Percentiles rank a stretch among this genome's conserved stretches.
Evolutionary conservation across 345 rosid genomes (phyloP).

Genomic region (Odontarrhena argentea): DNA sequence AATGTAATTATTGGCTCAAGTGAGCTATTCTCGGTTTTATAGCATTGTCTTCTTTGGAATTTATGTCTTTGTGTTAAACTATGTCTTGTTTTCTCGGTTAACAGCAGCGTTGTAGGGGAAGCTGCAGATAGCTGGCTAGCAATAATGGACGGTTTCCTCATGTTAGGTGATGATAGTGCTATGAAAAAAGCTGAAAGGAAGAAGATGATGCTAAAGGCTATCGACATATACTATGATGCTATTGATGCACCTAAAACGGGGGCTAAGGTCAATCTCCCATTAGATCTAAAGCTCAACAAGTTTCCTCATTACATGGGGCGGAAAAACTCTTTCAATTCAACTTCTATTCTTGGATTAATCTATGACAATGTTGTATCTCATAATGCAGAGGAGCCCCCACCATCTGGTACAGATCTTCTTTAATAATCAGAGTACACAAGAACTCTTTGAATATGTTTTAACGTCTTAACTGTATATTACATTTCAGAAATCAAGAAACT

Average conservation of each 20-base stretch:
- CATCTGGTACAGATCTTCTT: constrained; percentile 44
- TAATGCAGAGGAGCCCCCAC: constrained; percentile 32
- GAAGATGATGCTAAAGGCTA: constrained; percentile 44
- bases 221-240: constrained; percentile 75
- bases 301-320: constrained; percentile 70
- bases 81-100: constrained; percentile 30
- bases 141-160: constrained; percentile 71
- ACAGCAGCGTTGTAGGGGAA: constrained; percentile 55
- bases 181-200: constrained; percentile 47
- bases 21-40: neutral
- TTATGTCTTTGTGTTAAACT: neutral
- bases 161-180: constrained; percentile 41
- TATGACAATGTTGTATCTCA: constrained; percentile 50
- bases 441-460: neutral
- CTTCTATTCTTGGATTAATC: constrained; percentile 66
- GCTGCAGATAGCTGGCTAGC: constrained; percentile 80
- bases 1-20: neutral
- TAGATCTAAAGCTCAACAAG: constrained; percentile 44
- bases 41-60: neutral
- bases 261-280: constrained; percentile 57
- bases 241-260: constrained; percentile 72
- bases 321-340: constrained; percentile 45
- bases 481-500: constrained; percentile 57
- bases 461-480: neutral
- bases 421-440: neutral